Evolutionary conservation across 208 protist species (phyloP).

Genomic region (Kentomonas sorsogonicus): DNA sequence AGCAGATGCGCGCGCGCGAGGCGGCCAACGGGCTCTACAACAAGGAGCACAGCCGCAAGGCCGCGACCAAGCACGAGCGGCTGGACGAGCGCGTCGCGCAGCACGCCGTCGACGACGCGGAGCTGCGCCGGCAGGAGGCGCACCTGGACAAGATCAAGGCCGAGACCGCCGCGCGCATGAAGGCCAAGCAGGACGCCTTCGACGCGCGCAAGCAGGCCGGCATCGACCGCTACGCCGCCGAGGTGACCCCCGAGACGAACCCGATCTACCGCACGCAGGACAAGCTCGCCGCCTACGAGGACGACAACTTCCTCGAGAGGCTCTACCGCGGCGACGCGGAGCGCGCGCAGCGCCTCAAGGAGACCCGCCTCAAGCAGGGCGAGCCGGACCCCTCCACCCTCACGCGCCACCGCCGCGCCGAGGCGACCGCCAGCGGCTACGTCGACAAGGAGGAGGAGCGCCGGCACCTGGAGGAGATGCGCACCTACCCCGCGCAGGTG

Average conservation of each 20-base stretch:
- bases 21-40: conserved; percentile 43
- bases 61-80: conserved; percentile 37
- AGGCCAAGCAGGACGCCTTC: conserved; percentile 41
- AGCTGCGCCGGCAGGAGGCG: conserved; percentile 29
- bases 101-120: conserved; percentile 23
- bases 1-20: conserved; percentile 21
- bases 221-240: conserved; percentile 23
- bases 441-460: conserved; percentile 48
- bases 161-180: conserved; percentile 16
- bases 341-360: conserved; percentile 12
- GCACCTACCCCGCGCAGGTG: conserved; percentile 37
- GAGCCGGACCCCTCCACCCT: conserved; percentile 9
- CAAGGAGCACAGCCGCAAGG: conserved; percentile 22
- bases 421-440: conserved; percentile 50
- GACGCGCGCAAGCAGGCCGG: conserved; percentile 42
- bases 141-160: conserved; percentile 32
- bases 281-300: conserved; percentile 54
- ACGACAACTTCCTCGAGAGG: conserved; percentile 37
- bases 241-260: conserved; percentile 10
- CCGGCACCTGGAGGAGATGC: conserved; percentile 63
- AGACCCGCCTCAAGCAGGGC: conserved; percentile 3
- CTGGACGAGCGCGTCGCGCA: conserved; percentile 36
- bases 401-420: conserved; percentile 19
- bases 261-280: conserved; percentile 67
- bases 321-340: conserved; percentile 31